A percentile compares a stretch with the other conserved stretches of the same genome.
Evolutionary conservation across 495 filamentous ascomycete genomes (phyloP).

Genomic region (Daldinia loculata): DNA sequence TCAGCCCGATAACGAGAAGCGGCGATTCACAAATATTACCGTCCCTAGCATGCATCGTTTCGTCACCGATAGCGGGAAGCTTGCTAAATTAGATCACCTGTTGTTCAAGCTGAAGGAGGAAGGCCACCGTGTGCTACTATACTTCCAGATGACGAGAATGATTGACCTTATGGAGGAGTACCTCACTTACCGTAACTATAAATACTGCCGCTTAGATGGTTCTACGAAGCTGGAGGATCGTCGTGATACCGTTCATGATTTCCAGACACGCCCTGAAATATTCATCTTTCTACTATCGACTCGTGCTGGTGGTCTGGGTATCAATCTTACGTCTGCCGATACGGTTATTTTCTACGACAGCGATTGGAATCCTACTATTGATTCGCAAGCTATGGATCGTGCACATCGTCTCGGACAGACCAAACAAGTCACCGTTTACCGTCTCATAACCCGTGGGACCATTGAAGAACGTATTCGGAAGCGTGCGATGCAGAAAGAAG

Average conservation of each 20-base stretch:
- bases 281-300: conserved; percentile 97
- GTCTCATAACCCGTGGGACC: conserved; percentile 94
- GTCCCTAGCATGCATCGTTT: conserved; percentile 99
- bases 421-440: conserved; percentile 94
- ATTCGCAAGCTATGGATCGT: conserved; percentile 98
- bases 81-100: conserved; percentile 89
- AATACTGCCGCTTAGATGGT: conserved; percentile 95
- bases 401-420: conserved; percentile 98
- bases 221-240: conserved; percentile 98
- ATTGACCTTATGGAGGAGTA: conserved; percentile 99
- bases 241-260: conserved; percentile 94
- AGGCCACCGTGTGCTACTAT: conserved; percentile 94
- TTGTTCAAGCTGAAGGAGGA: conserved; percentile 88
- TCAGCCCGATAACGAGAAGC: conserved; percentile 76
- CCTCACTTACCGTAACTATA: conserved; percentile 97
- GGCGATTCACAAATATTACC: conserved; percentile 85
- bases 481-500: conserved; percentile 97
- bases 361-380: conserved; percentile 99
- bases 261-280: conserved; percentile 90
- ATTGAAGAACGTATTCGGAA: conserved; percentile 99
- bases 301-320: conserved; percentile 95
- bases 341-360: conserved; percentile 99
- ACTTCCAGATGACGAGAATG: conserved; percentile 99
- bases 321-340: conserved; percentile 90
- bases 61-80: conserved; percentile 96